A percentile compares a stretch with the other conserved stretches of the same genome.
These are phyloP conservation scores for Diplodia intermedia DNA, from an alignment of 2,329 filamentous ascomycete species.

Conservation along the genomic window DNA sequence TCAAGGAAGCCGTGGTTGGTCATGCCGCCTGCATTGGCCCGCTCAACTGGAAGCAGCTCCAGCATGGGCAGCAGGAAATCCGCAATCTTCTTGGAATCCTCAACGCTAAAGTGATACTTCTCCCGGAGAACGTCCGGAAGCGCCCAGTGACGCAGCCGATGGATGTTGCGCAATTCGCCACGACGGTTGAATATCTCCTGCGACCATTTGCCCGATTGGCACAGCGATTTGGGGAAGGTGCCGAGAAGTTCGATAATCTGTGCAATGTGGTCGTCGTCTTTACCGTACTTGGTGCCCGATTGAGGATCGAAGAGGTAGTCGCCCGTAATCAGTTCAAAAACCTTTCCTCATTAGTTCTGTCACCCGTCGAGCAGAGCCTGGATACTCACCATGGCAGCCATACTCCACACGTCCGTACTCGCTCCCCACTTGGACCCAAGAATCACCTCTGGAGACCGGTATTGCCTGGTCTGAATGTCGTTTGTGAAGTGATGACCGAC, in stretches of 20 bases:
- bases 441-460: constrained; percentile 96
- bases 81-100: constrained; percentile 78
- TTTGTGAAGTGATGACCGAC: constrained; percentile 99
- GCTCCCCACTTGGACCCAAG: constrained; percentile 97
- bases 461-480: constrained; percentile 97
- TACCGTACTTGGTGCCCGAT: constrained; percentile 97
- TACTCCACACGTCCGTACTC: constrained; percentile 99
- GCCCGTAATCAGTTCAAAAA: constrained; percentile 96
- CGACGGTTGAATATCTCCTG: constrained; percentile 99
- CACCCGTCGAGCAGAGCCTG: not conserved
- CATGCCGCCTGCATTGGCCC: constrained; percentile 97
- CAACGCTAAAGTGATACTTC: constrained; percentile 92
- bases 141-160: constrained; percentile 94
- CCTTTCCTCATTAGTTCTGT: constrained; percentile 59
- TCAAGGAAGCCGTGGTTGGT: constrained; percentile 81
- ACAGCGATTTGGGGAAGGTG: constrained; percentile 89
- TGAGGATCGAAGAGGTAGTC: constrained; percentile 99
- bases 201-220: constrained; percentile 92
- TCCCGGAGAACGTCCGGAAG: constrained; percentile 90
- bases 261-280: constrained; percentile 98
- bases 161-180: constrained; percentile 96
- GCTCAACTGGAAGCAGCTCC: constrained; percentile 82
- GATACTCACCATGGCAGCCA: constrained; percentile 90
- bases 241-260: constrained; percentile 98
- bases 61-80: constrained; percentile 91